Evolutionary conservation across 306 rosid species (phyloP), one percentile per base, ranked within the genome.

Genomic region (Delonix regia): DNA sequence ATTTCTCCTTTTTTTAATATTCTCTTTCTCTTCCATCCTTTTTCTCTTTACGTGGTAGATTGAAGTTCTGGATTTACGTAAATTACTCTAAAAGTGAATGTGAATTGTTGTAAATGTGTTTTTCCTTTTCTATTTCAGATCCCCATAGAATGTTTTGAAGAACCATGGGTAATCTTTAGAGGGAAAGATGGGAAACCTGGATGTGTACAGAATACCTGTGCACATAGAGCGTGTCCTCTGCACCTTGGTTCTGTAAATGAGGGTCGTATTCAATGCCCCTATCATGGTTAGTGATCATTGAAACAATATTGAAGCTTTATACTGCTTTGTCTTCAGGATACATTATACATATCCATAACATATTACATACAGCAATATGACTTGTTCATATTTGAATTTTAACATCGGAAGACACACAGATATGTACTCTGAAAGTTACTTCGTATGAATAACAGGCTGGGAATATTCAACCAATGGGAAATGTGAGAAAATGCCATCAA

Each of bases 401-500:
- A 52, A 38, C 18, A 57, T 51, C 79, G 41, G 57, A 85, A 22
- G 39, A 36, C 21, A 41, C 52, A 45, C 24, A 49, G n/a, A 12
- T 67, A 34, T 38, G 13, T 75, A 15, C 11, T 69, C 75, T 82
- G 47, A 84, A 78, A 19, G 13, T 27, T 70, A n/a, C 68, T 24
- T 56, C 73, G 64, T 57, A 73, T 83, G 80, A 70, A 83, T 83
- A 42, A 84, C 89, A 95, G 99, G 98, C 73, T 92, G 98, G 98
- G 98, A 92, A 74, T 95, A 95, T 85, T 44, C 92, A 7, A 91
- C 98, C 6, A 94, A 92, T 77, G 98, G 99, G 38, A 91, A 91
- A 80, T 95, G 99, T 72, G 94, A 92, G 86, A 95, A 92, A 85
- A 95, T 95, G 99, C 99, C 98, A 14, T 95, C 98, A 1, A 92